These are phyloP conservation scores for Camelina laxa DNA, from an alignment of 345 rosid genomes.

Conservation along the genomic window DNA sequence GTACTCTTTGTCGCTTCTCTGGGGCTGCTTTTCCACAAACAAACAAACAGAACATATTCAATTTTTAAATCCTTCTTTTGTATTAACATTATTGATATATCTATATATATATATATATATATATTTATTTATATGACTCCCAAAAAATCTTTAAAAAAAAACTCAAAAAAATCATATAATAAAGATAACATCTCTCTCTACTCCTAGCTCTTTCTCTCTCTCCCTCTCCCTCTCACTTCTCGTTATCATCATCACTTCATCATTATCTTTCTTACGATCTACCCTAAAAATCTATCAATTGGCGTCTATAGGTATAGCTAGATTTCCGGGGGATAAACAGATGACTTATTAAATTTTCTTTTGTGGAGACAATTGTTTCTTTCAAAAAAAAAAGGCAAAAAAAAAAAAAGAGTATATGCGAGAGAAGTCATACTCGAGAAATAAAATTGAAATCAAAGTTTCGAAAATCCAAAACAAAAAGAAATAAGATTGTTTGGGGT, in stretches of 20 bases:
- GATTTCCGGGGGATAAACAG: conserved; percentile 52
- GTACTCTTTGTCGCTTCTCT: conserved; percentile 98
- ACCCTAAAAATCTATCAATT: conserved; percentile 23
- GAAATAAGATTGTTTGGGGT: background rate
- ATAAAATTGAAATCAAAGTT: background rate
- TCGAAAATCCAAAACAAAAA: background rate
- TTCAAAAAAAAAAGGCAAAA: background rate
- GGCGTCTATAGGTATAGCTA: conserved; percentile 33
- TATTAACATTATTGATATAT: background rate
- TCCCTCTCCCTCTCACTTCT: conserved; percentile 42
- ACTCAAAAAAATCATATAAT: conserved; percentile 31
- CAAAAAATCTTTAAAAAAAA: conserved; percentile 34
- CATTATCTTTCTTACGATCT: conserved; percentile 45
- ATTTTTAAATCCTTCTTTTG: background rate
- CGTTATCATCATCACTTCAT: conserved; percentile 43
- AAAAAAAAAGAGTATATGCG: background rate
- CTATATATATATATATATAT: no score
- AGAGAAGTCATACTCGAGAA: background rate
- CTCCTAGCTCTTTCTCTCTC: background rate
- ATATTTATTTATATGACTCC: no score
- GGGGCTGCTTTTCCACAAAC: conserved; percentile 69
- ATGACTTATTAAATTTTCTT: background rate
- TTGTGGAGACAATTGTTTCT: conserved; percentile 1
- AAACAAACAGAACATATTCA: conserved; percentile 45
- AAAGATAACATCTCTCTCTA: conserved; percentile 39